Base-by-base conservation (phyloP, 2,329 filamentous ascomycete species). In the Colletotrichum liriopes region DNA sequence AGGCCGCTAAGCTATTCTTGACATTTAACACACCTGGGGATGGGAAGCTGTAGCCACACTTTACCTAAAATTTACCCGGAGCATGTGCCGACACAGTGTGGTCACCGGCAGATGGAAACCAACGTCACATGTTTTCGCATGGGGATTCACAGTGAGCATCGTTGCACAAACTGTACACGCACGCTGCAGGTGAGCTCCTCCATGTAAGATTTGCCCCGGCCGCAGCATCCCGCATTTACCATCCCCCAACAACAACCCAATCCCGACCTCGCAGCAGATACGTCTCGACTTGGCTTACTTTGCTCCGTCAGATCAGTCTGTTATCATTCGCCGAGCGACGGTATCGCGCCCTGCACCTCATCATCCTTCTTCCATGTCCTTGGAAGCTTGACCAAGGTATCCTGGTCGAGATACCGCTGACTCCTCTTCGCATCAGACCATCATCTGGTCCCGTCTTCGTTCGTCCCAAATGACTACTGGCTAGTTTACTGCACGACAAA, bases 301-400 rank as follows among this genome's bases (percentile, higher is more conserved):
- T 20, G 6, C 35, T 62, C 18, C 26, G 9, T 37, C 43, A 7
- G 12, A 26, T 26, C 59, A 23, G 7, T 29, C 20, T 37, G 45
- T 18, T 63, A 16, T 35, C 47, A 69, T 72, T 69, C 29, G 65
- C 39, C 37, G 16, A 47, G 26, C 43, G 52, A 41, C 65, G 69
- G 16, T 49, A 39, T 59, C 32, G 43, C 54, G 26, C 14, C 26
- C 58, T 67, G 64, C 58, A 67, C 51, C 35, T 49, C 64, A 55
- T 60, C 20, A 56, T 67, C 69, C 69, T 18, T 63, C 68, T 67
- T 20, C 68, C 69, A 71, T 59, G 65, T 59, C 58, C 58, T 59
- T 71, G 69, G 58, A 59, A 59, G 39, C 61, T 41, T 45, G 41
- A 55, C n/a, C 58, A 56, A 47, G 45, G 65, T 55, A 32, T n/a